phyloP scores from a whole-genome alignment of 352 stramenopile genomes.

The Phytophthora lateralis region DNA sequence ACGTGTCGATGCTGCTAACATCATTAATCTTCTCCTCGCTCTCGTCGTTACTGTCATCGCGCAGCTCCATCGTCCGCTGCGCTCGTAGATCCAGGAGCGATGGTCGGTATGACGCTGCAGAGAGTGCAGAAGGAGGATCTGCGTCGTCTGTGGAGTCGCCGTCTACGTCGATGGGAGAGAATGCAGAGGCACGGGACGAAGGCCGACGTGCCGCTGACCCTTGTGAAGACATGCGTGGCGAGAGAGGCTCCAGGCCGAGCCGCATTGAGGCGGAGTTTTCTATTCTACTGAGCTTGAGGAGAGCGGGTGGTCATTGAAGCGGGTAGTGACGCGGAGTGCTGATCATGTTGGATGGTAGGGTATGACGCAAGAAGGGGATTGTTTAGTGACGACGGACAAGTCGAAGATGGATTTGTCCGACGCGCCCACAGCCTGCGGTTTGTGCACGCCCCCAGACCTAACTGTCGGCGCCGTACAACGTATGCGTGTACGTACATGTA shows the following conservation, averaged over 20 bases:
- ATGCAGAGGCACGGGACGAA: constrained; percentile 11
- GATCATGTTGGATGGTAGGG: constrained; percentile 9
- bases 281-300: constrained; percentile 1
- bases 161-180: constrained; percentile 37
- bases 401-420: constrained; percentile 17
- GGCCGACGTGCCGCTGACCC: not conserved
- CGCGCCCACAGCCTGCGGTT: not conserved
- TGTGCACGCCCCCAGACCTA: not conserved
- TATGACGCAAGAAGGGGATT: constrained; percentile 5
- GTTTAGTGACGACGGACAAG: not conserved
- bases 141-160: constrained; percentile 28
- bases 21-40: constrained; percentile 23
- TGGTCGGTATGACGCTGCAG: constrained; percentile 10
- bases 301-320: constrained; percentile 23
- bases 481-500: not conserved
- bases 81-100: constrained; percentile 20
- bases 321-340: constrained; percentile 16
- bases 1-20: not conserved
- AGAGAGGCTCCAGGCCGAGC: constrained; percentile 19
- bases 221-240: constrained; percentile 12
- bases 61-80: not conserved
- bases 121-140: constrained; percentile 10
- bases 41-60: constrained; percentile 28
- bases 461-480: not conserved
- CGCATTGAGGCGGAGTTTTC: constrained; percentile 23